Percentiles rank a stretch among this genome's conserved stretches.
Conservation (phyloP, 768 basidiomycete species). For the Amanita pallidorosea region DNA sequence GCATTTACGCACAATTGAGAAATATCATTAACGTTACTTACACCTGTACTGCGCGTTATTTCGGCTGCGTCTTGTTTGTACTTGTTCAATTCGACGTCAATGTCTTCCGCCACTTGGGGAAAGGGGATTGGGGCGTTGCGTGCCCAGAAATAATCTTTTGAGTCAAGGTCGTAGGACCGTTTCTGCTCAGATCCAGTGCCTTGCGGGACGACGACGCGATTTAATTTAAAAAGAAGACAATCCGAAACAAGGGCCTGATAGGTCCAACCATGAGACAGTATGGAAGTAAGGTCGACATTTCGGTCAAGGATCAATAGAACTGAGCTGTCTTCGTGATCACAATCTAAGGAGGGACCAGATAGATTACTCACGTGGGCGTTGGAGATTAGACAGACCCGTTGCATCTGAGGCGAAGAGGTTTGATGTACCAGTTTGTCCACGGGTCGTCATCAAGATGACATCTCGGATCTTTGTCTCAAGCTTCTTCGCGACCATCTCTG, state of each 20-base stretch:
- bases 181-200: conserved; percentile 51
- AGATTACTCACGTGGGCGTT: conserved; percentile 64
- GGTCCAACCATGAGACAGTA: conserved; percentile 96
- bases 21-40: conserved; percentile 93
- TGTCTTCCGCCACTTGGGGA: conserved; percentile 97
- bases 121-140: conserved; percentile 95
- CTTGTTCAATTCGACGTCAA: conserved; percentile 82
- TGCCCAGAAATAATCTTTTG: conserved; percentile 99
- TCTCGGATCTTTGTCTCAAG: conserved; percentile 89
- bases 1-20: conserved; percentile 65
- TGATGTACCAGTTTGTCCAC: conserved; percentile 32
- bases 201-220: conserved; percentile 75
- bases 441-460: conserved; percentile 59
- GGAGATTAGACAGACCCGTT: conserved; percentile 75
- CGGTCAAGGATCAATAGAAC: conserved; percentile 91
- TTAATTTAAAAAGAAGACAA: conserved; percentile 93
- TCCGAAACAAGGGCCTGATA: conserved; percentile 98
- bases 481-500: conserved; percentile 98
- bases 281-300: conserved; percentile 89
- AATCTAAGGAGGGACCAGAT: background rate
- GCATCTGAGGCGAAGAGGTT: conserved; percentile 74
- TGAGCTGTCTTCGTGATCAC: conserved; percentile 19
- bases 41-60: conserved; percentile 90
- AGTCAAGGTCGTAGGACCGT: conserved; percentile 86
- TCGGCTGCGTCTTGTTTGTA: conserved; percentile 96